Percentiles rank a stretch among this genome's conserved stretches.
phyloP scores from a whole-genome alignment of 78 protist species.

The Planoprotostelium fungivorum region DNA sequence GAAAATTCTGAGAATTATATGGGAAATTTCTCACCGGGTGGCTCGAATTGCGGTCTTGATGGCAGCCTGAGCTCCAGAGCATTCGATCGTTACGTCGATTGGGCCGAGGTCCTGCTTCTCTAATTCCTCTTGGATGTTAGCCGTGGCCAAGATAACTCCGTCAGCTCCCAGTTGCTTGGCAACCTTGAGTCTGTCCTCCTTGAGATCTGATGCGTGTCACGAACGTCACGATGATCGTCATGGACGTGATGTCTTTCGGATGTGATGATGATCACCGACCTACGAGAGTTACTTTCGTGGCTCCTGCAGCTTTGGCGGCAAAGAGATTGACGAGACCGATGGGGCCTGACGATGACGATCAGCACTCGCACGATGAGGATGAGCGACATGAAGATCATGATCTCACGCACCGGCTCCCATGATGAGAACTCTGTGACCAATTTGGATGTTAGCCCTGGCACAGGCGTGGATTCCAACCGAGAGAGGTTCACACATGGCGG shows the following conservation, averaged over 20 bases:
- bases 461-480: slow-evolving; percentile 56
- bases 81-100: not conserved
- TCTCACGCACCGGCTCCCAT: not conserved
- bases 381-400: not conserved
- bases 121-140: not conserved
- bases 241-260: not conserved
- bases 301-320: slow-evolving; percentile 20
- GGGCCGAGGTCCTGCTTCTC: not conserved
- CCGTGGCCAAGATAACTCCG: not conserved
- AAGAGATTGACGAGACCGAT: slow-evolving; percentile 26
- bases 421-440: slow-evolving; percentile 11
- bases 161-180: slow-evolving; percentile 8
- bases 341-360: slow-evolving; percentile 35
- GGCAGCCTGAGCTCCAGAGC: slow-evolving; percentile 8
- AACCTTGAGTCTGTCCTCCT: not conserved
- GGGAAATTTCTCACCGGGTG: not conserved
- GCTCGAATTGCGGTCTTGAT: not conserved
- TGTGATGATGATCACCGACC: not conserved
- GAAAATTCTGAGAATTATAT: too few species aligned
- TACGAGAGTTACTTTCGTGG: not conserved
- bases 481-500: slow-evolving; percentile 58
- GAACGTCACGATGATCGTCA: not conserved
- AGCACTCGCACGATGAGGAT: not conserved
- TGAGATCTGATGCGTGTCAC: not conserved
- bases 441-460: not conserved